These are phyloP conservation scores for Rosa persica DNA, from an alignment of 306 rosid species.

Conservation along the genomic window DNA sequence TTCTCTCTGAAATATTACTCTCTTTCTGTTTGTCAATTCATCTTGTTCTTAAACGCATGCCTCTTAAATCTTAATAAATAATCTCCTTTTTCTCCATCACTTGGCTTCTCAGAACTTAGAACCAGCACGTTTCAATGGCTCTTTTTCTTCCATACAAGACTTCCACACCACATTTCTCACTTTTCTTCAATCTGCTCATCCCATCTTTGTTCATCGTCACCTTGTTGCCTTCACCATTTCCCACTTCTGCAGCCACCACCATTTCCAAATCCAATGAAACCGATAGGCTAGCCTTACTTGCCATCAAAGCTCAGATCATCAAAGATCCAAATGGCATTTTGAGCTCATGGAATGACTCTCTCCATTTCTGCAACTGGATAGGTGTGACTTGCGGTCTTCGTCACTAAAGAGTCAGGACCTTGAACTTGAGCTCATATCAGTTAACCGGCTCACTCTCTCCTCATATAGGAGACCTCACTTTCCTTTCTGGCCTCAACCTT, in stretches of 20 bases:
- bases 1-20: too few species aligned
- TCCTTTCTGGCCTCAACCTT: constrained; percentile 9
- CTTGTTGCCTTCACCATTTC: neutral
- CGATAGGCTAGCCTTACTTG: neutral
- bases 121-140: neutral
- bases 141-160: neutral
- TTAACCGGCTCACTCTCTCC: constrained; percentile 16
- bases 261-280: neutral
- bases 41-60: too few species aligned
- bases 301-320: neutral
- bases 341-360: constrained; percentile 6
- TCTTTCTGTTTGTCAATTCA: too few species aligned
- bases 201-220: neutral
- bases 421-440: constrained; percentile 8
- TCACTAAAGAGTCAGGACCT: neutral
- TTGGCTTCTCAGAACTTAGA: neutral
- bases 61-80: neutral
- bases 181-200: neutral
- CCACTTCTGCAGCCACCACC: neutral
- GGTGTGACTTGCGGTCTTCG: neutral
- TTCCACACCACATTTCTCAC: neutral
- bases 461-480: constrained; percentile 8
- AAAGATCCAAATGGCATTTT: neutral
- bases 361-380: constrained; percentile 4
- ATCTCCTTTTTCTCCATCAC: neutral